phyloP scores from a whole-genome alignment of 2,329 filamentous ascomycete species.

The Sporothrix curviconia region DNA sequence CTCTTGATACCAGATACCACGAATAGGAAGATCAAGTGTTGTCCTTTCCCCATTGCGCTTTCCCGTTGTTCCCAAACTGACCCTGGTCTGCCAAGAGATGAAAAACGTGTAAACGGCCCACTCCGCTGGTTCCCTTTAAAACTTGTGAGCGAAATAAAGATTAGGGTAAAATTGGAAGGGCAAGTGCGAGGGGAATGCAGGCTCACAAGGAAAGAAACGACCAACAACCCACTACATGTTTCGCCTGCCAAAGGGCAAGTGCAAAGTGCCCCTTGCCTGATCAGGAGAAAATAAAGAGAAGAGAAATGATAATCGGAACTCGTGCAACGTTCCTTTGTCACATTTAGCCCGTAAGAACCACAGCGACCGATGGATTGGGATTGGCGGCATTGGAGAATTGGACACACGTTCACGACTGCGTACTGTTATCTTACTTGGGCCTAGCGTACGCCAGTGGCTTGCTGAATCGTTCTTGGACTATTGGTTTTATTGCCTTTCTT shows the following conservation, averaged over 20 bases:
- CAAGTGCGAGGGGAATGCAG: not conserved
- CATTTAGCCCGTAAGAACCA: too few relatives aligned
- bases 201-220: not conserved
- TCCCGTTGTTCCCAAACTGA: not conserved
- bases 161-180: too few relatives aligned
- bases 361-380: too few relatives aligned
- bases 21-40: too few relatives aligned
- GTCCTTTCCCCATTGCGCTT: too few relatives aligned
- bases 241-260: slow-evolving; percentile 1
- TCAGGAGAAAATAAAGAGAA: not conserved
- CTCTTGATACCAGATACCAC: too few relatives aligned
- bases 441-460: not conserved
- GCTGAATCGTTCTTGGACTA: not conserved
- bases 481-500: too few relatives aligned
- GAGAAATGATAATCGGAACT: too few relatives aligned
- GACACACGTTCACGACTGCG: not conserved
- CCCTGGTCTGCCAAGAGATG: slow-evolving; percentile 6
- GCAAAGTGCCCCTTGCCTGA: too few relatives aligned
- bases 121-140: not conserved
- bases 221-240: too few relatives aligned
- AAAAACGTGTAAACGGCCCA: slow-evolving; percentile 4
- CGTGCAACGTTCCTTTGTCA: too few relatives aligned
- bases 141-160: slow-evolving; percentile 3
- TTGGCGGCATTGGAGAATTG: not conserved
- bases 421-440: not conserved